A percentile compares a stretch with the other conserved stretches of the same genome.
These are phyloP conservation scores for Neonectria sp. DNA, from an alignment of 2,329 filamentous ascomycete species.

Conservation along the genomic window DNA sequence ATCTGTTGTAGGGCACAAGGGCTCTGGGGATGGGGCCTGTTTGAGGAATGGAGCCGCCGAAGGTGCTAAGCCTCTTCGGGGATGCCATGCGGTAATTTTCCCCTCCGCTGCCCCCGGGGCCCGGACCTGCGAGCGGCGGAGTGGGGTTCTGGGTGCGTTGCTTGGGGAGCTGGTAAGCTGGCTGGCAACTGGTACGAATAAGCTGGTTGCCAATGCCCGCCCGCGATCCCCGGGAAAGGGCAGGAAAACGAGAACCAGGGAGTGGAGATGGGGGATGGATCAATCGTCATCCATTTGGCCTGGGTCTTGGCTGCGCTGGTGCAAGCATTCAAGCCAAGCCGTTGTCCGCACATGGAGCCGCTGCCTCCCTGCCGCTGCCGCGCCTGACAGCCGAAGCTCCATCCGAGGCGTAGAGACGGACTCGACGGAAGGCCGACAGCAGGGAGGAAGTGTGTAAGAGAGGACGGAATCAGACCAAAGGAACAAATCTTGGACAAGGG, in stretches of 20 bases:
- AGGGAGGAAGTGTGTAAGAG: constrained; percentile 14
- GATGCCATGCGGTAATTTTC: constrained; percentile 45
- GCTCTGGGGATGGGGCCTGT: constrained; percentile 33
- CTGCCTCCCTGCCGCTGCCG: constrained; percentile 29
- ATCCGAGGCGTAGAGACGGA: constrained; percentile 20
- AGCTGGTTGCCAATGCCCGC: constrained; percentile 11
- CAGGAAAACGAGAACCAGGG: constrained; percentile 36
- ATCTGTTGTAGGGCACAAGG: constrained; percentile 28
- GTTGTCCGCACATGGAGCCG: constrained; percentile 23
- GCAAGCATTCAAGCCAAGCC: not conserved
- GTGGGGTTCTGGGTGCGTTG: constrained; percentile 14
- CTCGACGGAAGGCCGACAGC: not conserved
- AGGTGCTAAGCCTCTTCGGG: constrained; percentile 42
- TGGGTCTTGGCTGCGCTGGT: constrained; percentile 1
- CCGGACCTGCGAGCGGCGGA: constrained; percentile 37
- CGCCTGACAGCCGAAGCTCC: constrained; percentile 33
- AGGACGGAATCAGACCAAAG: not conserved
- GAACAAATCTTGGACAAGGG: not conserved
- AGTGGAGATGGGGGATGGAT: constrained; percentile 18
- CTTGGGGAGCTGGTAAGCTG: not conserved
- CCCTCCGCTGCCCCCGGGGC: constrained; percentile 38
- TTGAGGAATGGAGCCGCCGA: constrained; percentile 40
- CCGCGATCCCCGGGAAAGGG: constrained; percentile 39
- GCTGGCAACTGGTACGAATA: constrained; percentile 29
- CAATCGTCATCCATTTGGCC: constrained; percentile 17